These are phyloP conservation scores for Ogataea kodamae DNA, from an alignment of 805 yeast species.

Conservation along the genomic window DNA sequence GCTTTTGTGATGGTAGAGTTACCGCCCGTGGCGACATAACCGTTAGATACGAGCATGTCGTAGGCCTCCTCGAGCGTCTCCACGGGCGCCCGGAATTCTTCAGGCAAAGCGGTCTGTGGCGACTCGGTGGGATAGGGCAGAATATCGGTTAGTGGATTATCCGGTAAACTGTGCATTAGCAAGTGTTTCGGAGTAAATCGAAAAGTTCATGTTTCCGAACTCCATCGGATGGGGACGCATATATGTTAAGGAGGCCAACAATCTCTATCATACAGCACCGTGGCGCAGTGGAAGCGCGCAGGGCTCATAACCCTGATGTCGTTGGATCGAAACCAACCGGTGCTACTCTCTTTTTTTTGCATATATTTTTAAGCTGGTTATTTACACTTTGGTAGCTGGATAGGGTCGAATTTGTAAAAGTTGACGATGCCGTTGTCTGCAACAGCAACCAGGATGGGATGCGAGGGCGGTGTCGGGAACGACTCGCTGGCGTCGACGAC, in stretches of 20 bases:
- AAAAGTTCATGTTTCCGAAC: no score
- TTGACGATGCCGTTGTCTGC: constrained; percentile 75
- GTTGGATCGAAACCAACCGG: constrained; percentile 95
- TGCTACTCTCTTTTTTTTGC: constrained; percentile 55
- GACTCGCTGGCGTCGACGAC: constrained; percentile 47
- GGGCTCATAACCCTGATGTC: constrained; percentile 99
- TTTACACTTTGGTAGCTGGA: no score
- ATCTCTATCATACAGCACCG: no score
- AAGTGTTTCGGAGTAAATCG: no score
- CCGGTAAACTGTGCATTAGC: no score
- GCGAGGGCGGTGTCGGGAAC: constrained; percentile 55
- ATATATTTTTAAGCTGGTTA: no score
- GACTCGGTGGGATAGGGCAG: constrained; percentile 59
- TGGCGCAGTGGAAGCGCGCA: constrained; percentile 99
- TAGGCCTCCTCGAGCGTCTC: constrained; percentile 53
- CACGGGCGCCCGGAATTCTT: constrained; percentile 44
- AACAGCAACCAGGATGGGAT: constrained; percentile 56
- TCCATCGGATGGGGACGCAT: no score
- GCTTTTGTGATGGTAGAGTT: constrained; percentile 60
- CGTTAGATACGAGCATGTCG: constrained; percentile 38
- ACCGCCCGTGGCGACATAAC: constrained; percentile 64
- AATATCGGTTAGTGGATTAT: no score
- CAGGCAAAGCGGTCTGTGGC: constrained; percentile 64
- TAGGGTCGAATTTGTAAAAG: constrained; percentile 44
- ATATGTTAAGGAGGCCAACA: no score